phyloP scores from a whole-genome alignment of 1,139 yeast genomes.

The Suhomyces bolitotheri region DNA sequence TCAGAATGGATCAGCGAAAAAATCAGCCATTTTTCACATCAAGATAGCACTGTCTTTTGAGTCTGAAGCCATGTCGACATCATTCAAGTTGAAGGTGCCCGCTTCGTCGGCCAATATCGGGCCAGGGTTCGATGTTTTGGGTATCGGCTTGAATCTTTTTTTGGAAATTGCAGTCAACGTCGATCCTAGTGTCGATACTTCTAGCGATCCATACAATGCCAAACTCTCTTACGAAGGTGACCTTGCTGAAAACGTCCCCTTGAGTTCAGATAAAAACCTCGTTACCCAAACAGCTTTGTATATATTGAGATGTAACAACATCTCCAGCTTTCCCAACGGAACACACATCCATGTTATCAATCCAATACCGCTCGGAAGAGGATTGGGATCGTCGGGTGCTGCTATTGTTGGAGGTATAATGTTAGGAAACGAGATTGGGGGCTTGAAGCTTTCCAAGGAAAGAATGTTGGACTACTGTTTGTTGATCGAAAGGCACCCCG shows the following conservation, averaged over 20 bases:
- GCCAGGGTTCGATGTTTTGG: slow-evolving; percentile 96
- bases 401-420: slow-evolving; percentile 98
- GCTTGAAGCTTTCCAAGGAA: slow-evolving; percentile 67
- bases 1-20: too few species aligned
- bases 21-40: too few species aligned
- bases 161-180: slow-evolving; percentile 68
- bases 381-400: slow-evolving; percentile 97
- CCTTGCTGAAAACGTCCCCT: slow-evolving; percentile 79
- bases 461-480: slow-evolving; percentile 91
- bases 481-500: slow-evolving; percentile 98
- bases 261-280: slow-evolving; percentile 72
- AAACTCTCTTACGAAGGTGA: slow-evolving; percentile 67
- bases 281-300: slow-evolving; percentile 92
- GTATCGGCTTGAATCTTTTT: slow-evolving; percentile 78
- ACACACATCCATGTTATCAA: slow-evolving; percentile 80
- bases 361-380: slow-evolving; percentile 95
- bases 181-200: slow-evolving; percentile 55
- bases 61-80: slow-evolving; percentile 27
- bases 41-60: too few species aligned
- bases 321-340: slow-evolving; percentile 75
- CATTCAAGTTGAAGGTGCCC: slow-evolving; percentile 73
- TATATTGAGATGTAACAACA: slow-evolving; percentile 78
- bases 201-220: slow-evolving; percentile 68
- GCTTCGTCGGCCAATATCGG: slow-evolving; percentile 98
- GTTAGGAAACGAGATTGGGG: slow-evolving; percentile 82